Evolutionary conservation across 257 asterid species (phyloP).

Genomic region (Petunia secreta): DNA sequence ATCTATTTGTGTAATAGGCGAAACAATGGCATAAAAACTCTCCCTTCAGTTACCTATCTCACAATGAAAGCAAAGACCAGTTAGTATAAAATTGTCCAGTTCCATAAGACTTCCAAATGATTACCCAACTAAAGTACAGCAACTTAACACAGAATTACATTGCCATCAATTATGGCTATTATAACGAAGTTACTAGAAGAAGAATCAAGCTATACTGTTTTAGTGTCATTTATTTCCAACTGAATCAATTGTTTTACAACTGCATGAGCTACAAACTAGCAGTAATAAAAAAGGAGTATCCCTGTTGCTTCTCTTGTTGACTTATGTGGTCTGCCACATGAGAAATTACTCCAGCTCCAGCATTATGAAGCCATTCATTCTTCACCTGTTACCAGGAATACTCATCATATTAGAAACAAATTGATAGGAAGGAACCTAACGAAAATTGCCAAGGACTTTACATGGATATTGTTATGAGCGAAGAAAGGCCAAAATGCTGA

Average conservation of each 20-base stretch:
- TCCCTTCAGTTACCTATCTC: not conserved
- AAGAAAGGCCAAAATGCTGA: conserved; percentile 82
- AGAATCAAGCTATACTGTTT: not conserved
- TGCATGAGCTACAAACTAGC: conserved; percentile 54
- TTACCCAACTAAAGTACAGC: not conserved
- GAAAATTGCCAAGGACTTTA: conserved; percentile 32
- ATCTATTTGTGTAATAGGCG: not conserved
- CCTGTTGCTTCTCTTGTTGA: conserved; percentile 67
- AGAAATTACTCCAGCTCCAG: conserved; percentile 84
- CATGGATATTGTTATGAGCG: conserved; percentile 89
- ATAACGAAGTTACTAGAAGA: not conserved
- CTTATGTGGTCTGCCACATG: conserved; percentile 84
- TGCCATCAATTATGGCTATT: not conserved
- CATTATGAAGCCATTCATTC: conserved; percentile 73
- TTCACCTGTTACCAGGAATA: conserved; percentile 61
- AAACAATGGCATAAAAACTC: not conserved
- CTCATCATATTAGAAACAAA: not conserved
- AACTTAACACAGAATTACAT: not conserved
- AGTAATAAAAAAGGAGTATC: conserved; percentile 47
- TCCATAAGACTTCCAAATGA: not conserved
- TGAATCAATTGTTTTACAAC: not conserved
- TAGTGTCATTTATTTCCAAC: conserved; percentile 14
- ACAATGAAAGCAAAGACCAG: not conserved
- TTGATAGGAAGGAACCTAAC: not conserved
- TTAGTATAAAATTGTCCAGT: not conserved